Conservation (phyloP, 75 land plant genomes). For the Sequoiadendron giganteum region DNA sequence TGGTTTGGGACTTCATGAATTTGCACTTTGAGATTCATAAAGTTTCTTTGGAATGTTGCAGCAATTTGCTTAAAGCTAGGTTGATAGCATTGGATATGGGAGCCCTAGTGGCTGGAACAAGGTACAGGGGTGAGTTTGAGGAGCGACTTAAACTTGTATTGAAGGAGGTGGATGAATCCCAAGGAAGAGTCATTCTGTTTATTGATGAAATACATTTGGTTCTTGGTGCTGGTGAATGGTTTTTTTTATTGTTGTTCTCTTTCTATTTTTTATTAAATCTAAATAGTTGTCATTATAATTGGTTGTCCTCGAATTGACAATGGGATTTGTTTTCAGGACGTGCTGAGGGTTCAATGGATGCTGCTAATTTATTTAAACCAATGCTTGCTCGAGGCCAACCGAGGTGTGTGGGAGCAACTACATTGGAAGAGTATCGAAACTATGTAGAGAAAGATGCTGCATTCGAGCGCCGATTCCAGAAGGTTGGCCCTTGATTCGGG, state of each 20-base stretch:
- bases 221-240: slow-evolving; percentile 73
- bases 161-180: slow-evolving; percentile 95
- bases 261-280: not conserved
- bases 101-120: slow-evolving; percentile 91
- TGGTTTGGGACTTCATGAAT: not conserved
- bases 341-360: slow-evolving; percentile 98
- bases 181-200: slow-evolving; percentile 91
- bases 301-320: not conserved
- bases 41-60: slow-evolving; percentile 21
- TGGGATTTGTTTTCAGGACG: slow-evolving; percentile 31
- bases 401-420: slow-evolving; percentile 96
- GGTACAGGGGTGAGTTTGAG: slow-evolving; percentile 95
- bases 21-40: not conserved
- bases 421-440: slow-evolving; percentile 93
- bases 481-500: slow-evolving; percentile 20
- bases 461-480: slow-evolving; percentile 94
- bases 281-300: not conserved
- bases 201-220: slow-evolving; percentile 98
- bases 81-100: slow-evolving; percentile 95
- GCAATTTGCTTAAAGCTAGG: slow-evolving; percentile 84
- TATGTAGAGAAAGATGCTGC: slow-evolving; percentile 99
- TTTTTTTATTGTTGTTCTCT: not conserved
- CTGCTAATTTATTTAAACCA: slow-evolving; percentile 97
- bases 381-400: slow-evolving; percentile 98
- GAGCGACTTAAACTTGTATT: slow-evolving; percentile 89